Evolutionary conservation across 495 filamentous ascomycete species (phyloP), one percentile per base, ranked within the genome.

Genomic region (Penicillium daleae): DNA sequence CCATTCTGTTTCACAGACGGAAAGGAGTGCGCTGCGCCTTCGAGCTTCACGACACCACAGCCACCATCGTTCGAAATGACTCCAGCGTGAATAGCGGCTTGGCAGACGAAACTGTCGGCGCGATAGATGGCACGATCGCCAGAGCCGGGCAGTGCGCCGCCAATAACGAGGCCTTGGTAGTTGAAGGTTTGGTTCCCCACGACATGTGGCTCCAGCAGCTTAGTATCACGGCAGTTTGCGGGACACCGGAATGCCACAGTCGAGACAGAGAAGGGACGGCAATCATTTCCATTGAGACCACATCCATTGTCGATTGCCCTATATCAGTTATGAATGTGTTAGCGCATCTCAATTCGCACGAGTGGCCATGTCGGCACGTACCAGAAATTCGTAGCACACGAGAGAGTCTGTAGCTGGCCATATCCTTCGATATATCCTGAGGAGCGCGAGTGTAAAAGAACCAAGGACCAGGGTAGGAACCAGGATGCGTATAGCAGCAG

Each of bases 21-120:
- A 68, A 85, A 96, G 42, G 85, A 79, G 60, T 84, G 81, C 56
- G 87, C 84, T 31, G 85, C 78, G 31, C 92, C 92, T n/a, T 88
- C 75, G 17, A 92, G 79, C 52, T 81, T 80, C 27, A 87, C 82
- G 17, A 92, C 86, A 51, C 91, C 92, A 64, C 92, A 96, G 4
- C 92, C 92, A 22, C 92, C 92, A 10, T 80, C 72, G 63, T 92
- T 83, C 15, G 84, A 84, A 56, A 93, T 83, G 44, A 91, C 67
- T 12, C 92, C 92, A 0, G 89, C 83, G 70, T 96, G 92, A 39
- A 96, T 89, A 7, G 92, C 92, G 12, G 91, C 79, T 49, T 87
- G 86, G 70, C 92, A 96, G 58, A 95, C 85, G 66, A 92, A 92
- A 21, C 91, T 94, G 68, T 96, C 92, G 1, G 88, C 89, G 2